Evolutionary conservation across 2,329 filamentous ascomycete species (phyloP).

Genomic region (Trichoderma polysporum): DNA sequence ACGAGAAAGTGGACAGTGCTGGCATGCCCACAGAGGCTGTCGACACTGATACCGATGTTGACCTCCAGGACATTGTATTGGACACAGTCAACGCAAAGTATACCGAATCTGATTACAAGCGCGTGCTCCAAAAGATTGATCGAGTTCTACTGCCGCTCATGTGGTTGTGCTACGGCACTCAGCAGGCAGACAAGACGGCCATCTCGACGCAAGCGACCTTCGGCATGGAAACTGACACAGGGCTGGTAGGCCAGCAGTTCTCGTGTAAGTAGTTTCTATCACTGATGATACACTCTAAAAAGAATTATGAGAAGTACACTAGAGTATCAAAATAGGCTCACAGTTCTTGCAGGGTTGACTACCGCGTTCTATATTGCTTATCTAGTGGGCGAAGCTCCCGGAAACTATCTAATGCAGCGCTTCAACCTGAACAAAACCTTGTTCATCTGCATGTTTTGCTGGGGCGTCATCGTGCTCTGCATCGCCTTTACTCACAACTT

Average conservation of each 20-base stretch:
- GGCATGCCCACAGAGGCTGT: background rate
- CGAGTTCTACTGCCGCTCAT: background rate
- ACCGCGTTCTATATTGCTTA: background rate
- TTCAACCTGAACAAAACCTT: background rate
- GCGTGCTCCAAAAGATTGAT: background rate
- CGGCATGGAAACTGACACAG: background rate
- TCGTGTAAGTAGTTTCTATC: background rate
- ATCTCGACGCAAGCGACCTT: background rate
- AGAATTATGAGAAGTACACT: too few relatives aligned
- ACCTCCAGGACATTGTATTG: background rate
- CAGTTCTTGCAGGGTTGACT: background rate
- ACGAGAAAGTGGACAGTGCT: background rate
- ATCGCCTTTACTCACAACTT: background rate
- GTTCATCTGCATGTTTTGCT: background rate
- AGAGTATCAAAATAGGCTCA: background rate
- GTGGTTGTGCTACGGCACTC: background rate
- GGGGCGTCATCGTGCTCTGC: background rate
- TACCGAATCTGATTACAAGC: background rate
- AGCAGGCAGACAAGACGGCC: background rate
- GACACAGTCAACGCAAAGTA: background rate
- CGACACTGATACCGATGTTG: background rate
- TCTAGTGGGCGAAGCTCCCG: background rate
- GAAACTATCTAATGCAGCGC: background rate
- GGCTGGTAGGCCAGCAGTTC: background rate
- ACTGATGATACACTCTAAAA: background rate